Conservation (phyloP, 2,329 filamentous ascomycete genomes). For the Apiospora rasikravindrae region DNA sequence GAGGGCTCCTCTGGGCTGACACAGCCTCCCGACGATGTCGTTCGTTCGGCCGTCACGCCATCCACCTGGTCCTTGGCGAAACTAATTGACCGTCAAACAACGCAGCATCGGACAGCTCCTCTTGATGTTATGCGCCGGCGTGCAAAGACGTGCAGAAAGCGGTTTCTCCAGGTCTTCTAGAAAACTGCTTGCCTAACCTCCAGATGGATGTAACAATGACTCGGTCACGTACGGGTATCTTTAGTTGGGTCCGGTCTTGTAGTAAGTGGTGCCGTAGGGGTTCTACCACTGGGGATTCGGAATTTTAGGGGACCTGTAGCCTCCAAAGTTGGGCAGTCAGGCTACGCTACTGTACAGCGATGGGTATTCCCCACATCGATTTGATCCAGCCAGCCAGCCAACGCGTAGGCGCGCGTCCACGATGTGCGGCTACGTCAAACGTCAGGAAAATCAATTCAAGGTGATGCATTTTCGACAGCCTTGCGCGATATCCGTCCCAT, state of each 20-base stretch:
- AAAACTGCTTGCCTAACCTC: neutral
- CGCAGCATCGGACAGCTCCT: neutral
- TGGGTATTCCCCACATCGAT: neutral
- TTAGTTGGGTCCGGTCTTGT: neutral
- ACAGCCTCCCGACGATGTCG: neutral
- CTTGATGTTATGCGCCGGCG: neutral
- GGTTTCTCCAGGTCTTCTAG: neutral
- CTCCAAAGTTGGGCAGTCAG: neutral
- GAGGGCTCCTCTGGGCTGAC: neutral
- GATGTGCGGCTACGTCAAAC: slow-evolving; percentile 11
- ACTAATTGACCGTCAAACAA: neutral
- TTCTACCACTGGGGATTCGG: neutral
- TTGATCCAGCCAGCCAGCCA: neutral
- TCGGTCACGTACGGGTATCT: neutral
- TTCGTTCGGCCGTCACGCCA: neutral
- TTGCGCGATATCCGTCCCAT: slow-evolving; percentile 1
- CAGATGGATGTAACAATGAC: neutral
- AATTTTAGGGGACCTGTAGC: neutral
- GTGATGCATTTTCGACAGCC: neutral
- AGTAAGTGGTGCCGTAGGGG: neutral
- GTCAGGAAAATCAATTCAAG: neutral
- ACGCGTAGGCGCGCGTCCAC: slow-evolving; percentile 15
- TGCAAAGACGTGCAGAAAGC: neutral
- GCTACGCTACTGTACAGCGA: neutral
- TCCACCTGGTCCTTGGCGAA: neutral